Conservation (phyloP, 306 rosid genomes). For the Lathyrus tuberosus region DNA sequence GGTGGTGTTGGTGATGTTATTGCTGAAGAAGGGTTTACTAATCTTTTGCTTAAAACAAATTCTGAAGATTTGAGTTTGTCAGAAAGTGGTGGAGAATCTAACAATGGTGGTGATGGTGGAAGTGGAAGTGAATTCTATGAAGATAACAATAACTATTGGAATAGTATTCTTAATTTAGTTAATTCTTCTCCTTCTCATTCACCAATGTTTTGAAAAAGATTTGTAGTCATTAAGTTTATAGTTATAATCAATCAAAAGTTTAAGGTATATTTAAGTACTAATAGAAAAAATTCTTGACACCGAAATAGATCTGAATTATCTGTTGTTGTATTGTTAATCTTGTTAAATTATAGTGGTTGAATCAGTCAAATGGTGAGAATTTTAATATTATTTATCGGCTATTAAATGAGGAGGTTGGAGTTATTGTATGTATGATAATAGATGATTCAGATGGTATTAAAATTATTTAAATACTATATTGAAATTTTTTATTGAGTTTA, state of each 20-base stretch:
- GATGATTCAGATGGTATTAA: not conserved
- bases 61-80: constrained; percentile 70
- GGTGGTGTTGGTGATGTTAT: constrained; percentile 37
- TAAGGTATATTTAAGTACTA: not conserved
- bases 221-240: not conserved
- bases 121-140: constrained; percentile 54
- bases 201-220: constrained; percentile 59
- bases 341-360: not conserved
- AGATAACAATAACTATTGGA: constrained; percentile 95
- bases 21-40: constrained; percentile 86
- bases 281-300: not conserved
- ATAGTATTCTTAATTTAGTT: constrained; percentile 88
- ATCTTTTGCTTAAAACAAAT: constrained; percentile 72
- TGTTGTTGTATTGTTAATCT: rapidly evolving
- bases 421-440: not conserved
- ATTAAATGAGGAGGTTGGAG: not conserved
- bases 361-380: not conserved
- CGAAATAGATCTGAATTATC: not conserved
- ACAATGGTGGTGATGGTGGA: constrained; percentile 34
- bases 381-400: not conserved
- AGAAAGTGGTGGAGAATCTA: constrained; percentile 63
- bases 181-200: constrained; percentile 86
- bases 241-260: constrained; percentile 7
- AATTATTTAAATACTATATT: not conserved
- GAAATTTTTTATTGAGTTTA: not conserved